phyloP scores from a whole-genome alignment of 169 alveolate genomes.

The Plasmodium malariae region DNA sequence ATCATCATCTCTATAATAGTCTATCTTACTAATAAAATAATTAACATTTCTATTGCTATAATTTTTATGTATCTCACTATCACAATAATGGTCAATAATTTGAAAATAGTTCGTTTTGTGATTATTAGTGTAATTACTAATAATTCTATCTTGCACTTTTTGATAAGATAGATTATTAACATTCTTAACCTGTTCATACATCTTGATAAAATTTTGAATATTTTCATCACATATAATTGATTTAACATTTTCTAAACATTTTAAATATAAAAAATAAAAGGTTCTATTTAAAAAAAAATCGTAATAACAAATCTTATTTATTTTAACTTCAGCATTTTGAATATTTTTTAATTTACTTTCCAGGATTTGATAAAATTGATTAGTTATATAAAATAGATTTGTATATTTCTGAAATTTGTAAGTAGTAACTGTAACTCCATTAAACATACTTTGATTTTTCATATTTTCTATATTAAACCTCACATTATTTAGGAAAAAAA shows the following conservation, averaged over 20 bases:
- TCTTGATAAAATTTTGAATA: background rate
- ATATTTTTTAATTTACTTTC: conserved; percentile 19
- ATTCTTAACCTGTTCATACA: conserved; percentile 1
- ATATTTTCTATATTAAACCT: conserved; percentile 13
- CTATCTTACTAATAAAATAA: conserved; percentile 46
- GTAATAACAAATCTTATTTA: conserved; percentile 24
- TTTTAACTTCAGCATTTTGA: conserved; percentile 11
- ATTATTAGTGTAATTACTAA: background rate
- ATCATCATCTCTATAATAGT: conserved; percentile 35
- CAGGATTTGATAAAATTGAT: conserved; percentile 10
- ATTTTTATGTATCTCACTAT: conserved; percentile 8
- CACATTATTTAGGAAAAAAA: conserved; percentile 17
- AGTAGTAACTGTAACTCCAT: background rate
- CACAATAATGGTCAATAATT: conserved; percentile 47
- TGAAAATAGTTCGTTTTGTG: conserved; percentile 5
- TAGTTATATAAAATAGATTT: conserved; percentile 28
- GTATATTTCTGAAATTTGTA: conserved; percentile 8
- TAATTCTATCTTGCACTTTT: background rate
- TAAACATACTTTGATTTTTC: background rate
- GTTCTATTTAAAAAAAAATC: conserved; percentile 59
- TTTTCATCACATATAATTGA: conserved; percentile 11
- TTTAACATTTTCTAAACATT: conserved; percentile 52
- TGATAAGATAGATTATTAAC: background rate
- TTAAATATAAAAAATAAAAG: conserved; percentile 35
- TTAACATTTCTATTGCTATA: background rate